Percentiles rank a stretch among this genome's conserved stretches.
These are phyloP conservation scores for Lithospermum erythrorhizon DNA, from an alignment of 257 asterid species.

Conservation along the genomic window DNA sequence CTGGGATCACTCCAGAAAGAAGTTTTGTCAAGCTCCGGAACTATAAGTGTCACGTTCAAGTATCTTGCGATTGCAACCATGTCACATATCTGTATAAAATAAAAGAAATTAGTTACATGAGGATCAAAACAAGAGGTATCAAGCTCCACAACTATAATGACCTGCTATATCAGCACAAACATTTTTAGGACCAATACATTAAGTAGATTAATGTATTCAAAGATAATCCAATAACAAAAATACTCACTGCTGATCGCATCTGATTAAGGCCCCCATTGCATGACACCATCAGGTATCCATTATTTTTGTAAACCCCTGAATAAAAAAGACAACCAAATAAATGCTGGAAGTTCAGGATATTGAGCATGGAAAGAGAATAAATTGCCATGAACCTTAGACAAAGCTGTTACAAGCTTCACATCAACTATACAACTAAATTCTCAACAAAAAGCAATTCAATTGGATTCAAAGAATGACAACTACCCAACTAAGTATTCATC, in stretches of 20 bases:
- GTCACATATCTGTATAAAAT: constrained; percentile 64
- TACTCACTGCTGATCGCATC: constrained; percentile 92
- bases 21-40: constrained; percentile 95
- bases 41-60: constrained; percentile 81
- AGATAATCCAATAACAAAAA: constrained; percentile 5
- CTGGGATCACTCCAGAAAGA: constrained; percentile 99
- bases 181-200: constrained; percentile 3
- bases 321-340: background rate
- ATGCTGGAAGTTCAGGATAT: background rate
- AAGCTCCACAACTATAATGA: background rate
- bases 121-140: background rate
- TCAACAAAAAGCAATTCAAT: background rate
- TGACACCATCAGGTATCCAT: constrained; percentile 91
- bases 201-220: background rate
- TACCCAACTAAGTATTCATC: background rate
- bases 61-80: constrained; percentile 95
- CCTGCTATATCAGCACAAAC: no score
- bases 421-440: background rate
- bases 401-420: background rate
- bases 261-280: constrained; percentile 99
- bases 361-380: background rate
- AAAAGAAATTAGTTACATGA: constrained; percentile 4
- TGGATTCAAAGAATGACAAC: background rate
- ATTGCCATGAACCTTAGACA: background rate
- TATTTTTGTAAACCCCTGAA: constrained; percentile 89